Percentiles rank a stretch among this genome's conserved stretches.
Evolutionary conservation across 495 filamentous ascomycete species (phyloP).

Genomic region (Clavariopsis aquatica): DNA sequence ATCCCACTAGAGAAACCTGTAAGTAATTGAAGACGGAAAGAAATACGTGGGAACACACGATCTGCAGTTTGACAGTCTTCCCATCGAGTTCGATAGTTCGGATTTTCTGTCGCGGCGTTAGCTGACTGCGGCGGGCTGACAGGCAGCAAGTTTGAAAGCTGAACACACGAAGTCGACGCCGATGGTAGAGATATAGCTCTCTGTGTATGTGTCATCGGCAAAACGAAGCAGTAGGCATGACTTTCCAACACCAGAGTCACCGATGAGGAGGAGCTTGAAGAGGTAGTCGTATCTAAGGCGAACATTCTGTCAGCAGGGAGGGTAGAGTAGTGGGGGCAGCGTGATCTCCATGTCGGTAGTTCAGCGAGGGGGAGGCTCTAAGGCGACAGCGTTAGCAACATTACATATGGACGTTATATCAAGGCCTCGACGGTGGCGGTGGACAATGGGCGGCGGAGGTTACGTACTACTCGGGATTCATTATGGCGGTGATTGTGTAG

Average conservation of each 20-base stretch:
- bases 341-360: not conserved
- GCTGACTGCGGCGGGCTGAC: not conserved
- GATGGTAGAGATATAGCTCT: slow-evolving; percentile 99
- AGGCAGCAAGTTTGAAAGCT: not conserved
- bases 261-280: slow-evolving; percentile 99
- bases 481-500: slow-evolving; percentile 19
- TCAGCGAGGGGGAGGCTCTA: slow-evolving; percentile 13
- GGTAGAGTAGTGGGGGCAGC: not conserved
- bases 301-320: slow-evolving; percentile 4
- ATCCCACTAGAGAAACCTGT: slow-evolving; percentile 72
- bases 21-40: not conserved
- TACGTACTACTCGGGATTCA: slow-evolving; percentile 46
- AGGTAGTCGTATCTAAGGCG: slow-evolving; percentile 89
- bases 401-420: slow-evolving; percentile 8
- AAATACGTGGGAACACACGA: slow-evolving; percentile 61
- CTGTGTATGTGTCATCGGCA: slow-evolving; percentile 99
- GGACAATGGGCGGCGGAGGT: slow-evolving; percentile 15
- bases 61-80: slow-evolving; percentile 99
- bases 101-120: slow-evolving; percentile 75
- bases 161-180: slow-evolving; percentile 93
- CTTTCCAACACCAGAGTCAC: slow-evolving; percentile 99
- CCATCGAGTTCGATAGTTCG: slow-evolving; percentile 98
- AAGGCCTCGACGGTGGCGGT: slow-evolving; percentile 9
- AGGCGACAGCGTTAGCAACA: slow-evolving; percentile 19
- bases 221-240: slow-evolving; percentile 97